phyloP scores from a whole-genome alignment of 768 basidiomycete species.

The Naganishia onofrii region DNA sequence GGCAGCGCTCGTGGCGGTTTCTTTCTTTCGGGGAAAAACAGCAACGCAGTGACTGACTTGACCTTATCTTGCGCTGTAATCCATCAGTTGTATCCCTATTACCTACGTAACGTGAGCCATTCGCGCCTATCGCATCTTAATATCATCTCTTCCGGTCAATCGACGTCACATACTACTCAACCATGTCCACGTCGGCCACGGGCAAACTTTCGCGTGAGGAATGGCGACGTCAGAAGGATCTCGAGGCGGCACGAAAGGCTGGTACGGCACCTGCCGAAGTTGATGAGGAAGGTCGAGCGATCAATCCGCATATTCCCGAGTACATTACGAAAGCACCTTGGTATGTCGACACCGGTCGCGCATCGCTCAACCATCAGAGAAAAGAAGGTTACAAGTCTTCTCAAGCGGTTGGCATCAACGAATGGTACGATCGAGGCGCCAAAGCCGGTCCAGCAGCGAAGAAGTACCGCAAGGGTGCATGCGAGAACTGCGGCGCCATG shows the following conservation, averaged over 20 bases:
- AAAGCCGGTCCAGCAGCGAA: slow-evolving; percentile 77
- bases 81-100: slow-evolving; percentile 23
- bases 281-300: slow-evolving; percentile 89
- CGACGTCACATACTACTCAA: neutral
- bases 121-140: neutral
- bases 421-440: slow-evolving; percentile 83
- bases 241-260: slow-evolving; percentile 96
- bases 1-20: slow-evolving; percentile 12
- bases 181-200: slow-evolving; percentile 50
- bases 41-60: slow-evolving; percentile 26
- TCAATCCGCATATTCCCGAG: slow-evolving; percentile 99
- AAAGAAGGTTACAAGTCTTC: slow-evolving; percentile 54
- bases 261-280: slow-evolving; percentile 95
- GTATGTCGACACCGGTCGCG: slow-evolving; percentile 93
- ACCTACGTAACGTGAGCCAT: slow-evolving; percentile 13
- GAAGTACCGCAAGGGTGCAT: slow-evolving; percentile 96
- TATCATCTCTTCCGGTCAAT: neutral
- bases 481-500: slow-evolving; percentile 97
- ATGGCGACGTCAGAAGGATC: slow-evolving; percentile 89
- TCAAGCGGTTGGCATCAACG: slow-evolving; percentile 67
- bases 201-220: slow-evolving; percentile 93
- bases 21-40: slow-evolving; percentile 5
- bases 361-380: slow-evolving; percentile 91
- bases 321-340: slow-evolving; percentile 98
- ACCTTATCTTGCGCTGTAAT: slow-evolving; percentile 12